Evolutionary conservation across 257 asterid genomes (phyloP), one percentile per base, ranked within the genome.

Genomic region (Agastache rugosa): DNA sequence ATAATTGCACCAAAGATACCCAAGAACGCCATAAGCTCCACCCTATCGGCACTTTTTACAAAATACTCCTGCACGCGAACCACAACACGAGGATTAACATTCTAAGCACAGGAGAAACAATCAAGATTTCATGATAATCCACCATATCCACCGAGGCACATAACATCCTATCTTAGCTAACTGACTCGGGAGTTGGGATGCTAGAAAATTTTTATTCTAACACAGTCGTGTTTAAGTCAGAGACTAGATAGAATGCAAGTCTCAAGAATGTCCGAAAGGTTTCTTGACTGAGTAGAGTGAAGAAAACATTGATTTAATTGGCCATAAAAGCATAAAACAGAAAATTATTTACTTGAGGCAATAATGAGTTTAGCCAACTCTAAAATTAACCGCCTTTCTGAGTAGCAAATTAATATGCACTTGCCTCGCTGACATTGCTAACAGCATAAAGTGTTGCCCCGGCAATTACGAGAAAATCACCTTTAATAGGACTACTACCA

Each of bases 381-480:
- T 9, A 31, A 45, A 11, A 10, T 16, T 45, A 45, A 42, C 27
- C 9, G 14, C 51, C 48, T 68, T 53, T 51, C 50, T 1, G n/a
- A 69, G 61, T 27, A 65, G 50, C 22, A 11, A n/a, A 54, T 47
- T 55, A 58, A 65, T 55, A 61, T 41, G 63, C 51, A 66, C 94
- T 22, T 68, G 86, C 98, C 97, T 94, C 99, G 71, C 91, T 81
- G 82, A 94, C 99, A 70, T 94, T 94, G 82, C 87, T 88, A 74
- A 94, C 91, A 80, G 89, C 97, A 65, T 94, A 94, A 58, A 94
- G 91, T 48, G 96, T 94, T 71, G 98, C 92, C 47, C 98, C 97
- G 25, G 97, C 97, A 74, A 92, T 66, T 6, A 94, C 88, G 53
- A 94, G 87, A 58, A 92, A 12, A 80, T 94, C 99, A 7, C 99